Conservation (phyloP, 495 filamentous ascomycete genomes). For the Sphaerosporella brunnea region DNA sequence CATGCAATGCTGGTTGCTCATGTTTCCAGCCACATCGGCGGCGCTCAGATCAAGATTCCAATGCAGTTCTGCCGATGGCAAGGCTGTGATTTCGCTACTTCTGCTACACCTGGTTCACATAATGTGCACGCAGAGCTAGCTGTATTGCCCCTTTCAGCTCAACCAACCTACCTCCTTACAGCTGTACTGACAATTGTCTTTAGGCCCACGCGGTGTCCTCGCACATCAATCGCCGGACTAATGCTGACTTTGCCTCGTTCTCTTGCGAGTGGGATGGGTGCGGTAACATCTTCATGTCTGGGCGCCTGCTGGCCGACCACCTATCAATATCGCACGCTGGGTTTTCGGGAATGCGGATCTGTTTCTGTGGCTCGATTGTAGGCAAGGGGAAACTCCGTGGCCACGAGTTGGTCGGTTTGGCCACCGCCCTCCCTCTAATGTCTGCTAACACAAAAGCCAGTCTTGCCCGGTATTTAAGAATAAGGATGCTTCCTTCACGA, state of each 20-base stretch:
- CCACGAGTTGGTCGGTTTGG: slow-evolving; percentile 1
- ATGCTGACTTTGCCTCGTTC: background rate
- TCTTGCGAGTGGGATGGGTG: background rate
- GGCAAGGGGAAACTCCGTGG: background rate
- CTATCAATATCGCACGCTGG: background rate
- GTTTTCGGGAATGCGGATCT: background rate
- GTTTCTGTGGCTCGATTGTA: background rate
- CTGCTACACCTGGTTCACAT: too few relatives aligned
- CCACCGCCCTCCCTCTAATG: too few relatives aligned
- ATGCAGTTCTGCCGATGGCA: background rate
- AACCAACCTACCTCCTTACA: background rate
- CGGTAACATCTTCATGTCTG: background rate
- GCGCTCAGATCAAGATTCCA: too few relatives aligned
- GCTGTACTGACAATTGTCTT: background rate
- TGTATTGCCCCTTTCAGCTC: background rate
- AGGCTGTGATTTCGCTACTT: background rate
- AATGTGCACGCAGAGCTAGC: background rate
- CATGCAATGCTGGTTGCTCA: too few relatives aligned
- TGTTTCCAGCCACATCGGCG: too few relatives aligned
- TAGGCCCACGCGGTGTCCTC: background rate
- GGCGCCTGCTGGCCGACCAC: slow-evolving; percentile 1
- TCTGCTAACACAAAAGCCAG: too few relatives aligned
- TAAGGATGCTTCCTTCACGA: too few relatives aligned
- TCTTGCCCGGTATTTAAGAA: too few relatives aligned
- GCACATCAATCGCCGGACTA: background rate